Conservation (phyloP, 1,139 yeast species). For the Yamadazyma diddensiae region DNA sequence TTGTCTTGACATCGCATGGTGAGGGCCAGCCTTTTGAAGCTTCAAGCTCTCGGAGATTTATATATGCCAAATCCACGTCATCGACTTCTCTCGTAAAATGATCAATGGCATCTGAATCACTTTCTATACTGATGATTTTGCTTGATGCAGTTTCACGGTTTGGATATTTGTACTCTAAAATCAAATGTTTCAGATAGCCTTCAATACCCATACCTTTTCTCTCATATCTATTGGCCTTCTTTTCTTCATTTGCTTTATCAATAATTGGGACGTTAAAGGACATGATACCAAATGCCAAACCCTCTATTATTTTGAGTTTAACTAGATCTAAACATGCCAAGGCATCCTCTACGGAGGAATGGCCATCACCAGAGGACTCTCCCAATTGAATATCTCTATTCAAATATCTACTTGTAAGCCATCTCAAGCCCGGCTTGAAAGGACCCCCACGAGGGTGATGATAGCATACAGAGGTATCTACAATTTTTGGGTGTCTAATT, state of each 20-base stretch:
- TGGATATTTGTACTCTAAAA: conserved; percentile 36
- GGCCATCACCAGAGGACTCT: conserved; percentile 57
- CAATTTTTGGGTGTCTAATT: conserved; percentile 58
- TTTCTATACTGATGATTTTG: conserved; percentile 35
- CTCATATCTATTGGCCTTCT: too few relatives aligned
- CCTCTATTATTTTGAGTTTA: conserved; percentile 64
- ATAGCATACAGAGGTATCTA: conserved; percentile 65
- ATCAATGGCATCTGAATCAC: conserved; percentile 60
- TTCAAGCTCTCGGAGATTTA: conserved; percentile 61
- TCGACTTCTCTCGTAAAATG: conserved; percentile 31
- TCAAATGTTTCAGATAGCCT: conserved; percentile 18
- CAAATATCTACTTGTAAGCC: conserved; percentile 58
- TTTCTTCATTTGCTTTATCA: conserved; percentile 22
- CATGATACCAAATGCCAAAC: conserved; percentile 60
- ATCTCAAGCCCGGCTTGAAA: conserved; percentile 70
- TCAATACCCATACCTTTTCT: conserved; percentile 7
- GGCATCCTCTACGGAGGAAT: conserved; percentile 87
- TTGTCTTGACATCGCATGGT: conserved; percentile 14
- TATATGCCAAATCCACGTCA: conserved; percentile 47
- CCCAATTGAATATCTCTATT: conserved; percentile 59
- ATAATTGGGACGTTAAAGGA: conserved; percentile 34
- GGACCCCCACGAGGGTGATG: conserved; percentile 83
- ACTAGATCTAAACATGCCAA: conserved; percentile 75
- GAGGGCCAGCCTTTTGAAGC: conserved; percentile 28
- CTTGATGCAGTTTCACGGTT: conserved; percentile 7